Evolutionary conservation across 2,329 filamentous ascomycete species (phyloP), one percentile per base, ranked within the genome.

Genomic region (Alternaria alternata): DNA sequence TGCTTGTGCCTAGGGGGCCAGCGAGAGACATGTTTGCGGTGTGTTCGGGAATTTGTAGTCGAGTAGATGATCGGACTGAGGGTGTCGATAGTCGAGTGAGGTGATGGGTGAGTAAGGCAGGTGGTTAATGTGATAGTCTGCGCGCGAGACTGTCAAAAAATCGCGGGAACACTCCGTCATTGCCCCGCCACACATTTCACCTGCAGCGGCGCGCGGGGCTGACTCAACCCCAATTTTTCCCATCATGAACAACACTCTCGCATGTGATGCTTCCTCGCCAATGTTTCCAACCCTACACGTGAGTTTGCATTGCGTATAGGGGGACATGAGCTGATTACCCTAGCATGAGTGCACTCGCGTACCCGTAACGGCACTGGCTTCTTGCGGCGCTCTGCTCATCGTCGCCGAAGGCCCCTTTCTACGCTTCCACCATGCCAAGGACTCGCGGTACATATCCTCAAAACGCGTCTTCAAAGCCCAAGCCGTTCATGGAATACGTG

Each of bases 401-500:
- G 73, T 78, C 28, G 82, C 80, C 26, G 78, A 83, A 67, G 82
- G 82, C 26, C 74, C 76, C n/a, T 73, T 72, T 57, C 54, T 84
- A 48, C 75, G 69, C 41, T 75, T 81, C 44, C 81, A 82, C 64
- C 57, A 74, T 47, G 63, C 69, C 44, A 59, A 66, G 30, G 63
- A 65, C 34, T 71, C 67, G 18, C 61, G 63, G 16, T 71, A 64
- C 51, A 58, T 79, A 18, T 54, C 61, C 8, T 71, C 73, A 49
- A 71, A 85, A 51, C 77, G 77, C 24, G 78, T 93, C 30, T 94
- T 95, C 70, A 71, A 78, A 16, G 83, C 83, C n/a, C 91, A 94
- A 74, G 81, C 87, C 3, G 87, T 95, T 51, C 92, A 95, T 76
- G 92, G 92, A 3, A 87, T 94, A 54, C 78, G 82, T n/a, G 78